Evolutionary conservation across 345 rosid genomes (phyloP).

Genomic region (Conringia planisiliqua): DNA sequence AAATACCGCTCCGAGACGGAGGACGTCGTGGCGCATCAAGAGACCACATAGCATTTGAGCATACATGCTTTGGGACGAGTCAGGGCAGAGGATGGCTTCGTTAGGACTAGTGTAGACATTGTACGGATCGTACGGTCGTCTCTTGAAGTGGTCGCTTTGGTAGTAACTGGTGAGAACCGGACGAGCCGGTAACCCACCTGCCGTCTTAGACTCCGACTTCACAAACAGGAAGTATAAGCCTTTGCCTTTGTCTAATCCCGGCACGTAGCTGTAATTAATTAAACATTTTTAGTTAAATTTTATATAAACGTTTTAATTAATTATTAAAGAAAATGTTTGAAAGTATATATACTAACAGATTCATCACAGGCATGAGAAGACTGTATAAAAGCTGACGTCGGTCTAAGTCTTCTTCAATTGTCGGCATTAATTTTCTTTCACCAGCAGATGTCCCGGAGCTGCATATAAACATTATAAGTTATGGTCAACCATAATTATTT

Average conservation of each 20-base stretch:
- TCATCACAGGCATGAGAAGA: slow-evolving; percentile 94
- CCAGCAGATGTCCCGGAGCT: slow-evolving; percentile 99
- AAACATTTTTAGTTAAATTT: not conserved
- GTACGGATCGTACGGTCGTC: slow-evolving; percentile 75
- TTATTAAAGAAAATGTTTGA: not conserved
- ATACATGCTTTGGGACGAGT: slow-evolving; percentile 91
- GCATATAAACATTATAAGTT: not conserved
- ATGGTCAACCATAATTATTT: not conserved
- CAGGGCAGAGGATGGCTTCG: slow-evolving; percentile 80
- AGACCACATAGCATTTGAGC: slow-evolving; percentile 90
- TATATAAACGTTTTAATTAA: not conserved
- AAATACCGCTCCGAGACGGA: slow-evolving; percentile 83
- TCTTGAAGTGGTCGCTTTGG: slow-evolving; percentile 78
- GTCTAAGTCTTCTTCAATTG: slow-evolving; percentile 73
- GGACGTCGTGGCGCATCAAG: slow-evolving; percentile 61
- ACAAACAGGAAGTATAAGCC: slow-evolving; percentile 79
- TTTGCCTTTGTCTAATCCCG: slow-evolving; percentile 82
- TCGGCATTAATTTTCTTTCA: slow-evolving; percentile 92
- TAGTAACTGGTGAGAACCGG: slow-evolving; percentile 95
- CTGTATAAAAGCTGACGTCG: slow-evolving; percentile 72
- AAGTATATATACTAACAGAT: slow-evolving; percentile 48
- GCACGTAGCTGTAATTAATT: slow-evolving; percentile 54
- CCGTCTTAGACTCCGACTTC: slow-evolving; percentile 77
- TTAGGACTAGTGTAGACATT: slow-evolving; percentile 79
- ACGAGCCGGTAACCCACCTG: slow-evolving; percentile 79